Percentiles rank a stretch among this genome's conserved stretches.
Evolutionary conservation across 768 basidiomycete species (phyloP).

Genomic region (Auricularia sp.): DNA sequence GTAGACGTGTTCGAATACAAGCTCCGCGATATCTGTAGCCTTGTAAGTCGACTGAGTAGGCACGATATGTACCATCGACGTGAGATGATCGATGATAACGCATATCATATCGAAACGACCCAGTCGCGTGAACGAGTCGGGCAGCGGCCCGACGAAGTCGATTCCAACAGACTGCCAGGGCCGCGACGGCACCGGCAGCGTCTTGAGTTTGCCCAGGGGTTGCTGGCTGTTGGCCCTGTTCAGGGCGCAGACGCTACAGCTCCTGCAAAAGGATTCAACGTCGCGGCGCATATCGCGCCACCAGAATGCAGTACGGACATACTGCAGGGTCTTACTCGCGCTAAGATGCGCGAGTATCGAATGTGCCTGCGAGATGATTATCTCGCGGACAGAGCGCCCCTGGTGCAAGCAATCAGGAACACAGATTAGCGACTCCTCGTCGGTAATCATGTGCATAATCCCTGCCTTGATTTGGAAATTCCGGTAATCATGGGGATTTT

Average conservation of each 20-base stretch:
- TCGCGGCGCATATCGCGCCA: slow-evolving; percentile 27
- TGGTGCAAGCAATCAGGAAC: too few species aligned
- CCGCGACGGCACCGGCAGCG: slow-evolving; percentile 13
- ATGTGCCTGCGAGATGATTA: too few species aligned
- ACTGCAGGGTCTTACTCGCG: too few species aligned
- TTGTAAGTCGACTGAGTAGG: slow-evolving; percentile 20
- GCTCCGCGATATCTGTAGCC: slow-evolving; percentile 24
- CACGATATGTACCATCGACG: slow-evolving; percentile 18
- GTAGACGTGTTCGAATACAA: slow-evolving; percentile 26
- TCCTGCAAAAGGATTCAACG: slow-evolving; percentile 16
- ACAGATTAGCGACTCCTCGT: too few species aligned
- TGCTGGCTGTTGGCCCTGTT: slow-evolving; percentile 13
- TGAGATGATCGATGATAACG: slow-evolving; percentile 17
- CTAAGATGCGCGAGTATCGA: too few species aligned
- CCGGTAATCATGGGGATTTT: too few species aligned
- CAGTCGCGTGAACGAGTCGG: slow-evolving; percentile 13
- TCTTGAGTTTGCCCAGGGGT: slow-evolving; percentile 16
- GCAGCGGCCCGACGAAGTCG: slow-evolving; percentile 18
- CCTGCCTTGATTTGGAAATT: too few species aligned
- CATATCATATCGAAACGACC: slow-evolving; percentile 15
- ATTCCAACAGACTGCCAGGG: slow-evolving; percentile 21
- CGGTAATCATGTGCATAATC: too few species aligned
- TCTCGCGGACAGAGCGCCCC: too few species aligned
- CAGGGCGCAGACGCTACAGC: slow-evolving; percentile 13
- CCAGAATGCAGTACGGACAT: slow-evolving; percentile 19